Base-by-base conservation (phyloP, 192 early-diverging fungal genomes). In the Radiomyces spectabilis region DNA sequence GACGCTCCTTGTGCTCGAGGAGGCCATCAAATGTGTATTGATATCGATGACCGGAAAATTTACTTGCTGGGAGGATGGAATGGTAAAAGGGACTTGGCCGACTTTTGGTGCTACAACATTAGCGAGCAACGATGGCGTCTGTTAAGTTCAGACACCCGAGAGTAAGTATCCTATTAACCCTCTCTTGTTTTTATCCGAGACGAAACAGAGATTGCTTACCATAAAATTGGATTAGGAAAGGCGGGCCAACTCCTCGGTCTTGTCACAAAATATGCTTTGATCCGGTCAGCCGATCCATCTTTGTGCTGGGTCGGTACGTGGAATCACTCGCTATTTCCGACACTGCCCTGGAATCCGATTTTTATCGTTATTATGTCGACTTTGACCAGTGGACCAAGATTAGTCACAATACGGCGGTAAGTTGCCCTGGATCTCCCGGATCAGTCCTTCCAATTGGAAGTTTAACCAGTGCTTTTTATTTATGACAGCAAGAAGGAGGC, bases 1-100 rank as follows among this genome's bases (percentile, higher is more conserved):
- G 41, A 66, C 3, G 55, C 63, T 29, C 88, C 87, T 13, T 62
- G 78, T 22, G 79, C 83, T 27, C 75, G 96, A 38, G 94, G 94
- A 39, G 96, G 94, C 5, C 96, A 98, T 69, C 96, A 97, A 64
- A 94, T 97, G 94, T 92, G 87, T 57, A 82, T 97, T 21, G 93
- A 98, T 63, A 71, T 74, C 7, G 80, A 85, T 13, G 57, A 75
- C 40, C 68, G 85, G 18, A 58, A 76, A 10, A 82, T 93, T 7
- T 98, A 95, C 59, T 65, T 98, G 29, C 85, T 92, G 65, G 96
- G 94, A 16, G 96, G 96, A 5, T 98, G 93, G 93, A 85, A 94
- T 75, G 96, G 96, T 5, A 66, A 76, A 10, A 74, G 77, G 25
- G 91, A 95, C 54, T 66, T 97, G 42, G 73, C 84, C 6, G 96